Evolutionary conservation across 805 yeast species (phyloP).

Genomic region (Metschnikowia gelsemii): DNA sequence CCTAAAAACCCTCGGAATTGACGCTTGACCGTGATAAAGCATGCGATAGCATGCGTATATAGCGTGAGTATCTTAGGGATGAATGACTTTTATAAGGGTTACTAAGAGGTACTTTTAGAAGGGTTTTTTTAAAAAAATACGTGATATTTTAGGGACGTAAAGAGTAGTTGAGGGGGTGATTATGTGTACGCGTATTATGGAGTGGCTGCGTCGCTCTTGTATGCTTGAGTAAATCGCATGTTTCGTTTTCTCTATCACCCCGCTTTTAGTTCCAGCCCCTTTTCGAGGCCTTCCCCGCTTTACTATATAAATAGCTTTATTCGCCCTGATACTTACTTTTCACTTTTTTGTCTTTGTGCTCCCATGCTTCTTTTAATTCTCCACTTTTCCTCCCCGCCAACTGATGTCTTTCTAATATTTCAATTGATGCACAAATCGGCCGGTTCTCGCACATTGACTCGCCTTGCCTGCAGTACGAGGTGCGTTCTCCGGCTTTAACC

Average conservation of each 20-base stretch:
- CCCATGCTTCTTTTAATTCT: not conserved
- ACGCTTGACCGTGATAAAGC: too few relatives aligned
- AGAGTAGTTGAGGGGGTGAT: too few relatives aligned
- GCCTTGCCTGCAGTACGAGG: not conserved
- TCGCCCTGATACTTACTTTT: not conserved
- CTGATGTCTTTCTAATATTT: not conserved
- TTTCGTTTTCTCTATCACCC: not conserved
- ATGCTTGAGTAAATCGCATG: not conserved
- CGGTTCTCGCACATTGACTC: constrained; percentile 1
- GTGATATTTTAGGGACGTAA: too few relatives aligned
- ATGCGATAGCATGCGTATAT: too few relatives aligned
- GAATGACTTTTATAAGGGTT: too few relatives aligned
- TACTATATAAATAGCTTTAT: not conserved
- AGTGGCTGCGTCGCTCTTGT: too few relatives aligned
- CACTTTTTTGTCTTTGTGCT: not conserved
- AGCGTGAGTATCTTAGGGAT: too few relatives aligned
- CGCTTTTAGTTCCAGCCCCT: not conserved
- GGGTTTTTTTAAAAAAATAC: too few relatives aligned
- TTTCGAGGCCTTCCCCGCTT: not conserved
- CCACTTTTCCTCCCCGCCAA: not conserved
- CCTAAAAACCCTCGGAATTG: too few relatives aligned
- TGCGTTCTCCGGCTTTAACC: not conserved
- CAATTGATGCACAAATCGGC: not conserved
- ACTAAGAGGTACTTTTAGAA: too few relatives aligned
- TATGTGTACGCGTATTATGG: too few relatives aligned